Base-by-base conservation (phyloP, 768 basidiomycete genomes). In the Lactifluus subvellereus region DNA sequence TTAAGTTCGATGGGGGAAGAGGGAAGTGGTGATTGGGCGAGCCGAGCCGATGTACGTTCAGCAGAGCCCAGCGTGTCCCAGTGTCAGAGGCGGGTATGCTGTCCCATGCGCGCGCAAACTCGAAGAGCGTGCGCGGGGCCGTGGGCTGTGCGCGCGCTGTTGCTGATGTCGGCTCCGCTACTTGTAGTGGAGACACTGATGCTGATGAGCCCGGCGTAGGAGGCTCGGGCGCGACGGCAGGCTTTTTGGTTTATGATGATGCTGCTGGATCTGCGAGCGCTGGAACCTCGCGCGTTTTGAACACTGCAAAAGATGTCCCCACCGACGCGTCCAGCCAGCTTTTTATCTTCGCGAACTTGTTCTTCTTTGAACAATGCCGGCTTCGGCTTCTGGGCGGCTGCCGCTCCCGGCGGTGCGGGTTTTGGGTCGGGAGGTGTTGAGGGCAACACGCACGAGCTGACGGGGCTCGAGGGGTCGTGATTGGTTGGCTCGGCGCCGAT, bases 291-390 rank as follows among this genome's bases (percentile, higher is more conserved):
- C 76, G 68, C 20, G 72, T 75, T 16, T 77, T 69, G 64, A 91
- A 81, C 10, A 90, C 72, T 2, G 32, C 84, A 80, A 74, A 92
- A 89, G 55, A 92, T 87, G 0, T 88, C 89, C 8, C 88, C 89
- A 0, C 87, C 84, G 3, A 84, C 80, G 45, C 77, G 77, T 59
- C 75, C 16, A 67, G 74, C 62, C 58, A 61, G 53, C 13, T 73
- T 73, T 52, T 73, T 73, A 49, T 57, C 76, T 14, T 84, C 80
- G 32, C 87, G 82, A 0, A 77, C 77, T 57, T 80, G 76, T 68
- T 85, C 85, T 33, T 85, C 82, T 63, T 77, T 73, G 72, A 88
- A 88, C 2, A 82, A 78, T 6, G 70, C 37, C 2, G 71, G 52
- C 62, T 67, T n/a, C 65, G 70, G 56, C 5, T 64, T 59, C 32